These are phyloP conservation scores for Rachicladosporium sp. DNA, from an alignment of 2,329 filamentous ascomycete species.

Conservation along the genomic window DNA sequence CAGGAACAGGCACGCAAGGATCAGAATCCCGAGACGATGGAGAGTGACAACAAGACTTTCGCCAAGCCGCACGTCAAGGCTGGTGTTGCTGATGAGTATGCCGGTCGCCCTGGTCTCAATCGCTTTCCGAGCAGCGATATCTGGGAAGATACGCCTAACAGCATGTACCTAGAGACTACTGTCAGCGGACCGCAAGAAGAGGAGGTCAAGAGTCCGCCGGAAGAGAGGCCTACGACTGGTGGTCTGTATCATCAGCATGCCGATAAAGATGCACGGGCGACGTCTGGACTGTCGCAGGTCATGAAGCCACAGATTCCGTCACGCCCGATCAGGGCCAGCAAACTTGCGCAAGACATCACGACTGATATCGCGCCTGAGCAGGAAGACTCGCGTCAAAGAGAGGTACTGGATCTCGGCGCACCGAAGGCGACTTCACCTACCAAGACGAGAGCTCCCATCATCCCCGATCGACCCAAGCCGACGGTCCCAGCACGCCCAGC, in stretches of 20 bases:
- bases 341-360: slow-evolving; percentile 20
- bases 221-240: slow-evolving; percentile 15
- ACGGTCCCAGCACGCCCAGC: slow-evolving; percentile 46
- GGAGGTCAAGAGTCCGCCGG: slow-evolving; percentile 18
- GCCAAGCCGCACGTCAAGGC: slow-evolving; percentile 48
- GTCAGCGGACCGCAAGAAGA: slow-evolving; percentile 35
- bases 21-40: slow-evolving; percentile 22
- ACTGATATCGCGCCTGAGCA: slow-evolving; percentile 24
- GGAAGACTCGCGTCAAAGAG: slow-evolving; percentile 7
- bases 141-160: slow-evolving; percentile 89
- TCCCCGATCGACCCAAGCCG: slow-evolving; percentile 52
- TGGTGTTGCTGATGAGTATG: slow-evolving; percentile 38
- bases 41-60: slow-evolving; percentile 40
- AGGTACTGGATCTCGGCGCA: slow-evolving; percentile 11
- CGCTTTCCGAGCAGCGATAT: slow-evolving; percentile 86
- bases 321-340: slow-evolving; percentile 19
- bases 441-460: slow-evolving; percentile 40
- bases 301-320: slow-evolving; percentile 18
- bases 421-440: slow-evolving; percentile 29
- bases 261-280: slow-evolving; percentile 12
- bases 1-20: slow-evolving; percentile 37
- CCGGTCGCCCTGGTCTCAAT: slow-evolving; percentile 42
- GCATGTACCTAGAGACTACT: slow-evolving; percentile 64
- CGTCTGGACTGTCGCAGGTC: slow-evolving; percentile 17
- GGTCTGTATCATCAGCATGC: slow-evolving; percentile 9